Evolutionary conservation across 257 asterid genomes (phyloP).

Genomic region (Fraxinus excelsior): DNA sequence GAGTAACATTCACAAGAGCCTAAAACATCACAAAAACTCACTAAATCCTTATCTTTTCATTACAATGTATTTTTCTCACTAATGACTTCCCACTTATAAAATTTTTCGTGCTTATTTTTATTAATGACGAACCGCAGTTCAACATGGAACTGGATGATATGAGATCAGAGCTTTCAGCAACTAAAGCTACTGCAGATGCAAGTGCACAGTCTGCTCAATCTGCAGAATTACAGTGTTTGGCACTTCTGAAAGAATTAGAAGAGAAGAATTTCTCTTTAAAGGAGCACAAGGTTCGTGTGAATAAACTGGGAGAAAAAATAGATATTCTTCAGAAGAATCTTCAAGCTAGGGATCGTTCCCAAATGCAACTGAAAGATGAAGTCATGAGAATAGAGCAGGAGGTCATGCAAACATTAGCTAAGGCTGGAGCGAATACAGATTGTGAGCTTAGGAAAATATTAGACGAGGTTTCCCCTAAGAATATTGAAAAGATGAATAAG

Average conservation of each 20-base stretch:
- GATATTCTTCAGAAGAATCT: constrained; percentile 83
- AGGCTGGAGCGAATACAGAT: constrained; percentile 62
- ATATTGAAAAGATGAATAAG: constrained; percentile 57
- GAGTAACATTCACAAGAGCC: neutral
- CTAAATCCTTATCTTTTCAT: neutral
- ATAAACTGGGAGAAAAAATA: constrained; percentile 69
- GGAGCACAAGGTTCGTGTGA: constrained; percentile 70
- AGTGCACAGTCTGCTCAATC: constrained; percentile 79
- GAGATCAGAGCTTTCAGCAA: constrained; percentile 56
- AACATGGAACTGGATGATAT: constrained; percentile 74
- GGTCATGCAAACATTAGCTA: constrained; percentile 71
- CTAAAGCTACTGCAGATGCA: constrained; percentile 77
- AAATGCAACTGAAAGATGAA: constrained; percentile 78
- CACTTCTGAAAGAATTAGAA: constrained; percentile 66
- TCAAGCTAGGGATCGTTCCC: constrained; percentile 69
- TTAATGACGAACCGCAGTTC: constrained; percentile 41
- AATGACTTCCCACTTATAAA: neutral
- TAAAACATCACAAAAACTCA: neutral
- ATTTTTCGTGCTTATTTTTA: neutral
- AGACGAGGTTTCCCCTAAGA: constrained; percentile 75
- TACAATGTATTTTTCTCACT: too few species aligned
- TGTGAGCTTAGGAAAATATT: constrained; percentile 65
- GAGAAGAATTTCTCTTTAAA: constrained; percentile 59
- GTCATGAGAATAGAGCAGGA: constrained; percentile 80
- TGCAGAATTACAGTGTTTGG: constrained; percentile 70